phyloP scores from a whole-genome alignment of 176 grass and related monocot species.

The Carex pumila region DNA sequence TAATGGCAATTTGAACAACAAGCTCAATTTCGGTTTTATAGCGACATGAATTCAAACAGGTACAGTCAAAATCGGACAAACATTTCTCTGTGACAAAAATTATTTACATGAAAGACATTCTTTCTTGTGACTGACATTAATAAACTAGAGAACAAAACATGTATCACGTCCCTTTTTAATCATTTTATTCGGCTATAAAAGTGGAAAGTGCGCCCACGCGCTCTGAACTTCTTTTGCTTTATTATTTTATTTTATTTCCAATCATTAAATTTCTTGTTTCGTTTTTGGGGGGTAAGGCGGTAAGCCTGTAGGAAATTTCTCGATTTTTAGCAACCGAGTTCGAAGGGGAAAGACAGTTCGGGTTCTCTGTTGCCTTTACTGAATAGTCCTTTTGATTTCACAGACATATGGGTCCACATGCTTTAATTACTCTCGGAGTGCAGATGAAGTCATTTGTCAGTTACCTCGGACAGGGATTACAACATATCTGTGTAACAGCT shows the following conservation, averaged over 20 bases:
- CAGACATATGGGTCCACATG: background rate
- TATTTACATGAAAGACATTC: background rate
- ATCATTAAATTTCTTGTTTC: no score
- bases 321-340: background rate
- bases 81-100: background rate
- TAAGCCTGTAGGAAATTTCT: background rate
- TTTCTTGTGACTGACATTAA: background rate
- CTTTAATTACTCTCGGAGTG: background rate
- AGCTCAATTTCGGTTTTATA: background rate
- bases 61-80: background rate
- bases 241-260: background rate
- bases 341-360: background rate
- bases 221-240: background rate
- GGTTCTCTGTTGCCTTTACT: background rate
- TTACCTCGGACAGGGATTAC: background rate
- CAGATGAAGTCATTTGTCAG: background rate
- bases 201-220: background rate
- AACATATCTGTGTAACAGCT: background rate
- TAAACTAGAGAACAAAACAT: slow-evolving; percentile 8
- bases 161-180: slow-evolving; percentile 8
- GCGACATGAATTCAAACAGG: background rate
- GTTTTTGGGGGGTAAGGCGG: no score
- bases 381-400: background rate
- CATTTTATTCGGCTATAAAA: slow-evolving; percentile 15
- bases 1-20: background rate